Base-by-base conservation (phyloP, 805 yeast genomes). In the Ogataea angusta region DNA sequence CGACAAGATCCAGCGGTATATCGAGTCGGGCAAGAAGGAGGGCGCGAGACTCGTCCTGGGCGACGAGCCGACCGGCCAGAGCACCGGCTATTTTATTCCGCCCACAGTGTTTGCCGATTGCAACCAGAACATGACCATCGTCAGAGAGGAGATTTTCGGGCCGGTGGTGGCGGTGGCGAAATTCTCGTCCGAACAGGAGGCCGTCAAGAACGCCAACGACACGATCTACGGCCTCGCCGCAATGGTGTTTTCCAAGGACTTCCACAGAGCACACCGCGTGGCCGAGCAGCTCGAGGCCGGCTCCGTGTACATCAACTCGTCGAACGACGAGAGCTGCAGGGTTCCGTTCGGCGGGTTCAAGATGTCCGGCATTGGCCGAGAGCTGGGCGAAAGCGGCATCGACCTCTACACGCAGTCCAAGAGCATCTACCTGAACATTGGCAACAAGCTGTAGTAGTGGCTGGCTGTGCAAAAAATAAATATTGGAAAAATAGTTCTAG, bases 261-360 rank as follows among this genome's bases (percentile, higher is more conserved):
- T 85, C 46, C 69, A 72, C 40, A 69, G 73, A 42, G 93, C 88
- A 3, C 85, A 85, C 30, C 40, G 56, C 18, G 59, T 60, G 28
- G 61, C 60, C 7, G 64, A 60, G 31, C 75, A 74, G 28, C 60
- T 83, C 41, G 73, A 78, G 50, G 78, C 85, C 5, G 91, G 91
- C 18, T 75, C 76, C 37, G 78, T 82, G 19, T 83, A 84, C 77
- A 66, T 83, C 54, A 83, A 83, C 63, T 72, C 82, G 10, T 78
- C 82, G 38, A 82, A 82, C 54, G 83, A 78, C 51, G 77, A 79
- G 53, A 80, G 78, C 54, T 63, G 71, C 49, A 72, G 73, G 50
- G 77, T 83, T 40, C 91, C 91, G 14, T 85, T 85, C 61, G 95
- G 95, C 33, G 95, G 95, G 29, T 82, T 78, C 62, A 83, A 84